Percentiles rank a stretch among this genome's conserved stretches.
These are phyloP conservation scores for Rickenella mellea DNA, from an alignment of 768 basidiomycete species.

Conservation along the genomic window DNA sequence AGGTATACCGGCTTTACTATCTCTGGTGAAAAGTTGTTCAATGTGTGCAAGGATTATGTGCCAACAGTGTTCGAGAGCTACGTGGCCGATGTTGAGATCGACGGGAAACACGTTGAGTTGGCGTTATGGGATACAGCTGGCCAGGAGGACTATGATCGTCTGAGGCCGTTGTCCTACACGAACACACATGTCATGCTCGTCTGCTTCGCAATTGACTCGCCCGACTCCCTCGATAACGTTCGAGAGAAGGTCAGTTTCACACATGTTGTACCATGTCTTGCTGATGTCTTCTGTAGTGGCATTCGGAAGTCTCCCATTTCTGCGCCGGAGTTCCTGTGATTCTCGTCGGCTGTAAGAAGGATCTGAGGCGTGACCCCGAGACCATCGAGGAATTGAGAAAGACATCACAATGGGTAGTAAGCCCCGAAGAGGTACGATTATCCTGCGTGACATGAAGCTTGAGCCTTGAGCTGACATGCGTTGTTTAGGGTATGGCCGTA, in stretches of 20 bases:
- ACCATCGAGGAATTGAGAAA: slow-evolving; percentile 91
- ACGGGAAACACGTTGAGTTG: slow-evolving; percentile 96
- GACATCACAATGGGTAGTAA: slow-evolving; percentile 91
- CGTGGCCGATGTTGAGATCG: slow-evolving; percentile 97
- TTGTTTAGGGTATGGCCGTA: slow-evolving; percentile 30
- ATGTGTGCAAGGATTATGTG: slow-evolving; percentile 74
- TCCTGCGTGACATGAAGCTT: neutral
- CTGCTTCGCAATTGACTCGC: slow-evolving; percentile 97
- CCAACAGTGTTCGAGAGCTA: slow-evolving; percentile 99
- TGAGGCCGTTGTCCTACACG: slow-evolving; percentile 94
- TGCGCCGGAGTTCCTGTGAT: slow-evolving; percentile 92
- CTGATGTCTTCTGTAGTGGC: slow-evolving; percentile 58
- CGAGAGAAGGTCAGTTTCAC: slow-evolving; percentile 83
- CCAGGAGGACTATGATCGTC: slow-evolving; percentile 98
- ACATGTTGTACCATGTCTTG: neutral
- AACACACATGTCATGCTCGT: slow-evolving; percentile 99
- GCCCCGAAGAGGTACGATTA: slow-evolving; percentile 84
- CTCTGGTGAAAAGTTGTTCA: neutral
- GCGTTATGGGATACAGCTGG: slow-evolving; percentile 99
- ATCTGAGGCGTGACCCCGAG: slow-evolving; percentile 85
- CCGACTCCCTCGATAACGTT: slow-evolving; percentile 97
- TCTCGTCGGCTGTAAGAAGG: slow-evolving; percentile 98
- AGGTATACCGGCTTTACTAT: slow-evolving; percentile 37
- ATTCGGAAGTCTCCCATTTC: slow-evolving; percentile 97
- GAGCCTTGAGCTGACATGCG: neutral